phyloP scores from a whole-genome alignment of 768 basidiomycete species.

The Calvatia gigantea region DNA sequence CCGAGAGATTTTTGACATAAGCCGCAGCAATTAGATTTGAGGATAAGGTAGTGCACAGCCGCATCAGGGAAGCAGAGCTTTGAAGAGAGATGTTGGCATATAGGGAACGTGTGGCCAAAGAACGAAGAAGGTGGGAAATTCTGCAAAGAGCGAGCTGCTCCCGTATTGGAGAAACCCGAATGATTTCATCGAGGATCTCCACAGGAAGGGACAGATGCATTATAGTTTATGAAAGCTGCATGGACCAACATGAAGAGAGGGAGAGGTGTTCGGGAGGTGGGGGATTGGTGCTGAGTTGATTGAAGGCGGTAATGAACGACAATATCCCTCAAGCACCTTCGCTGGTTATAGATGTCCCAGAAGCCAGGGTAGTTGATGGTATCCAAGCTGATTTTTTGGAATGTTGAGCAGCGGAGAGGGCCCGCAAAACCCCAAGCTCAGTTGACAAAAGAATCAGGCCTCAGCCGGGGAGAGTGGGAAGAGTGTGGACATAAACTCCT shows the following conservation, averaged over 20 bases:
- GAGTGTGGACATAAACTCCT: not conserved
- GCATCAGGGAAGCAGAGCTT: slow-evolving; percentile 25
- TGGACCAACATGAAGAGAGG: not conserved
- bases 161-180: slow-evolving; percentile 23
- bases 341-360: not conserved
- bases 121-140: slow-evolving; percentile 30
- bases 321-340: not conserved
- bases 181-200: slow-evolving; percentile 33
- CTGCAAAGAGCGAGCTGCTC: slow-evolving; percentile 28
- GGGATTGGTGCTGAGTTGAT: not conserved
- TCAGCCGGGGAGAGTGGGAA: slow-evolving; percentile 1
- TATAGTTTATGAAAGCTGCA: slow-evolving; percentile 5
- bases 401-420: not conserved
- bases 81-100: slow-evolving; percentile 30
- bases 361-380: not conserved
- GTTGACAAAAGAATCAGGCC: not conserved
- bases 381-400: not conserved
- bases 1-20: slow-evolving; percentile 27
- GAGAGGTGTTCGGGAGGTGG: not conserved
- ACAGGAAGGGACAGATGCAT: slow-evolving; percentile 22
- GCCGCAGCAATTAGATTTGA: slow-evolving; percentile 24
- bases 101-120: slow-evolving; percentile 27
- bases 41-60: slow-evolving; percentile 31
- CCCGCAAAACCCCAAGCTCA: not conserved
- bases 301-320: not conserved